Evolutionary conservation across 2,329 filamentous ascomycete genomes (phyloP).

Genomic region (Neoscytalidium dimidiatum): DNA sequence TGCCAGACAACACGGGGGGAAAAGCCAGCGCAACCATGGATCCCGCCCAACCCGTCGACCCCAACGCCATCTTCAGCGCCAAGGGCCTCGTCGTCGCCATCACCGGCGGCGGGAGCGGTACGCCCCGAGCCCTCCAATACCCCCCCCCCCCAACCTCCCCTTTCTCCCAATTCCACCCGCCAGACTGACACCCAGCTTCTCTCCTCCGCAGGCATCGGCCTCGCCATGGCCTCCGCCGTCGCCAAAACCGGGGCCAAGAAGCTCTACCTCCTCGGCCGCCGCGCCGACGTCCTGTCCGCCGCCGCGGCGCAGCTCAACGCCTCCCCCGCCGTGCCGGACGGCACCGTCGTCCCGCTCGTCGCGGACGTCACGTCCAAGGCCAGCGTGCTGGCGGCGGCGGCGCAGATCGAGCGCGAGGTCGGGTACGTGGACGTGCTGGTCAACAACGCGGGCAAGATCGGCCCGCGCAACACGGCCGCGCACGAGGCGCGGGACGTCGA

Average conservation of each 20-base stretch:
- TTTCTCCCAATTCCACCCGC: slow-evolving; percentile 24
- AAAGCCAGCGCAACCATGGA: slow-evolving; percentile 41
- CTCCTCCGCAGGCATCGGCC: slow-evolving; percentile 36
- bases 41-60: slow-evolving; percentile 34
- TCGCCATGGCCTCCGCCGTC: slow-evolving; percentile 45
- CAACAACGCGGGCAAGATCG: slow-evolving; percentile 53
- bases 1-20: too few species aligned
- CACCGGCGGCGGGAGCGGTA: slow-evolving; percentile 45
- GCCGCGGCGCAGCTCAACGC: slow-evolving; percentile 38
- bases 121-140: slow-evolving; percentile 20
- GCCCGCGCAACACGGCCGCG: slow-evolving; percentile 45
- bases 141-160: neutral
- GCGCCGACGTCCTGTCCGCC: slow-evolving; percentile 42
- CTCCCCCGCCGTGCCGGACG: neutral
- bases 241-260: slow-evolving; percentile 43
- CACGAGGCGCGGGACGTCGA: slow-evolving; percentile 46
- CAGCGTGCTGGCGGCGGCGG: slow-evolving; percentile 44
- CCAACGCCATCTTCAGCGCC: slow-evolving; percentile 40
- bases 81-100: slow-evolving; percentile 43
- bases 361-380: slow-evolving; percentile 44
- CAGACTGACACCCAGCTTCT: slow-evolving; percentile 27
- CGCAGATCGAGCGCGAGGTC: slow-evolving; percentile 43
- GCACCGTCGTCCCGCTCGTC: slow-evolving; percentile 42
- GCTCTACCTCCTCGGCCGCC: slow-evolving; percentile 49
- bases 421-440: slow-evolving; percentile 55